Evolutionary conservation across 139 green algal genomes (phyloP).

Genomic region (Closterium sp.): DNA sequence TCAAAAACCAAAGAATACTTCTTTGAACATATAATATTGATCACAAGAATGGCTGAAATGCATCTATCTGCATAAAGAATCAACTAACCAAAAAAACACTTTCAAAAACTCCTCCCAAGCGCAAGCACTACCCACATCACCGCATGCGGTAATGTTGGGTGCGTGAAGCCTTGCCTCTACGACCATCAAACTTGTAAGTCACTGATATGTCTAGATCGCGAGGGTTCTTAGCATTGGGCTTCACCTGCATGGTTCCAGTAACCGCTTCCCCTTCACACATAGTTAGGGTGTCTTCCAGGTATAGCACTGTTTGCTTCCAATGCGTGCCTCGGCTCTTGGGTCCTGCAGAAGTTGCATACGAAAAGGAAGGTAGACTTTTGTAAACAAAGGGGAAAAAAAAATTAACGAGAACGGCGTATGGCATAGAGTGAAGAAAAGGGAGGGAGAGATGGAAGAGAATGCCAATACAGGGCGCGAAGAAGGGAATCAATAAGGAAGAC

Average conservation of each 20-base stretch:
- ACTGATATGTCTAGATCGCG: constrained; percentile 85
- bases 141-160: constrained; percentile 76
- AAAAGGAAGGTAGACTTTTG: no score
- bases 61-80: background rate
- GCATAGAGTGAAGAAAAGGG: no score
- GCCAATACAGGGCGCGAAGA: no score
- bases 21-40: background rate
- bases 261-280: constrained; percentile 62
- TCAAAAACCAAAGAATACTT: no score
- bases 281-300: constrained; percentile 79
- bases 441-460: no score
- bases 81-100: background rate
- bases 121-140: constrained; percentile 20
- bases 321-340: constrained; percentile 47
- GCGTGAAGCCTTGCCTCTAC: constrained; percentile 55
- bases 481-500: no score
- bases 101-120: no score
- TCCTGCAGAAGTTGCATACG: constrained; percentile 60
- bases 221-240: constrained; percentile 67
- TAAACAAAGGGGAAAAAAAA: no score
- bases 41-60: background rate
- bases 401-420: no score
- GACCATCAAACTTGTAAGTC: constrained; percentile 70
- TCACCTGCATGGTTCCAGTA: constrained; percentile 62
- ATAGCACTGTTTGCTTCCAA: constrained; percentile 93